A percentile compares a stretch with the other conserved stretches of the same genome.
phyloP scores from a whole-genome alignment of 1,284 basidiomycete species.

The Fomitopsis palustris region DNA sequence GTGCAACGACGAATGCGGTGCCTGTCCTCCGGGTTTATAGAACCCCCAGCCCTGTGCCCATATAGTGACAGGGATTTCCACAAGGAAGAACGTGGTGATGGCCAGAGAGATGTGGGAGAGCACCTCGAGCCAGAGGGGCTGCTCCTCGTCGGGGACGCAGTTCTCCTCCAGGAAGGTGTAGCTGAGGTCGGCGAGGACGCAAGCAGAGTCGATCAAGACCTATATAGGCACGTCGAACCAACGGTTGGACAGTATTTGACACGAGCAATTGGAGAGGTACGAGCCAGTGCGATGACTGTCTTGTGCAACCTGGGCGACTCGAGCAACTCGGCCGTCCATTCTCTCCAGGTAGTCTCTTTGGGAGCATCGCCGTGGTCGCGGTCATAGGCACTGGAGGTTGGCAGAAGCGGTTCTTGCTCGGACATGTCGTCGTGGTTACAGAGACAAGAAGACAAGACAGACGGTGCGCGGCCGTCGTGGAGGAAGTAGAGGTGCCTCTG shows the following conservation, averaged over 20 bases:
- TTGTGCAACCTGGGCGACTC: slow-evolving; percentile 55
- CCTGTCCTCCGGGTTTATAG: slow-evolving; percentile 53
- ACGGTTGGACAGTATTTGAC: slow-evolving; percentile 5
- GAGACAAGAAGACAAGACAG: not conserved
- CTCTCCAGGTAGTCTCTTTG: slow-evolving; percentile 28
- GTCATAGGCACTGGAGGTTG: slow-evolving; percentile 24
- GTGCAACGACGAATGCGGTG: slow-evolving; percentile 57
- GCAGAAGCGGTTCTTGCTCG: slow-evolving; percentile 56
- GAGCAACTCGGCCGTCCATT: slow-evolving; percentile 43
- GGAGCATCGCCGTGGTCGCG: slow-evolving; percentile 3
- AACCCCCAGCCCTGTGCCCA: slow-evolving; percentile 59
- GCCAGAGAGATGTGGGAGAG: slow-evolving; percentile 58
- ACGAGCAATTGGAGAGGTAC: slow-evolving; percentile 20
- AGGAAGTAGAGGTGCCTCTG: not conserved
- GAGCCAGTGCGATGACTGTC: slow-evolving; percentile 57
- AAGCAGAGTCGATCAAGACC: slow-evolving; percentile 62
- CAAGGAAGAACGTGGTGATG: slow-evolving; percentile 69
- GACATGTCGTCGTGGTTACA: slow-evolving; percentile 27
- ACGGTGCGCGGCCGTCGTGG: not conserved
- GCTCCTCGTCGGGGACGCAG: slow-evolving; percentile 50
- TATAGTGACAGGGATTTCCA: slow-evolving; percentile 69
- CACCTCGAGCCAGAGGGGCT: slow-evolving; percentile 55
- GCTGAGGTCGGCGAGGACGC: slow-evolving; percentile 66
- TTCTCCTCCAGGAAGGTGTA: slow-evolving; percentile 58
- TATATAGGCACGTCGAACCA: slow-evolving; percentile 23